Evolutionary conservation across 768 basidiomycete genomes (phyloP), one percentile per base, ranked within the genome.

Genomic region (Candolleomyces efflorescens): DNA sequence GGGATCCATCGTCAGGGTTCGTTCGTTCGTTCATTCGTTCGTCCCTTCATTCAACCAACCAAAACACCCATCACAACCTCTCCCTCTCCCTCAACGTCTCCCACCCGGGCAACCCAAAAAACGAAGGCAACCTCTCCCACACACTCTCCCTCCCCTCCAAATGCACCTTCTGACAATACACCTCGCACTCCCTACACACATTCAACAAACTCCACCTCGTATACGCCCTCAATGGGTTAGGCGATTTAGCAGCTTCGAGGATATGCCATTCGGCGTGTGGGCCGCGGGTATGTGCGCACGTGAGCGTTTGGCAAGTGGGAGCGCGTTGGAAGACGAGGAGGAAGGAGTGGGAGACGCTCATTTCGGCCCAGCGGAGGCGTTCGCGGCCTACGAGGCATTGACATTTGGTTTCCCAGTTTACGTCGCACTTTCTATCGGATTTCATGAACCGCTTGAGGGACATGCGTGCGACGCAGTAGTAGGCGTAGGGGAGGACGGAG

Each of bases 391-490:
- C 70, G 49, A 78, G 69, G 55, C 71, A 70, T 32, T 75, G 60
- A 3, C 73, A 68, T 55, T 78, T 78, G 22, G 72, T 68, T 43
- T 68, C 61, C 76, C 76, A 78, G 2, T 72, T 69, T 3, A 79
- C 67, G 54, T 77, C 74, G 1, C 60, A 56, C 3, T 72, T 58
- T 3, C 73, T 63, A 46, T 74, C 69, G n/a, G n/a, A n/a, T 23
- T 71, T 65, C 51, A 78, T 71, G 51, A 78, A 67, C 3, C 77
- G 71, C 12, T 69, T 66, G 27, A 73, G 68, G 12, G 70, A 67
- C 59, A 77, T 72, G 10, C 76, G 75, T 10, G 79, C 77, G 39
- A 81, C 67, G 64, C 78, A 78, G 65, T 82, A 82, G 63, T 74
- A 81, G 0, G 77, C 75, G 60, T 79, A 80, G 0, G 81, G 82